A percentile compares a stretch with the other conserved stretches of the same genome.
Conservation (phyloP, 73 alveolate genomes). For the Paramecium sonneborni region DNA sequence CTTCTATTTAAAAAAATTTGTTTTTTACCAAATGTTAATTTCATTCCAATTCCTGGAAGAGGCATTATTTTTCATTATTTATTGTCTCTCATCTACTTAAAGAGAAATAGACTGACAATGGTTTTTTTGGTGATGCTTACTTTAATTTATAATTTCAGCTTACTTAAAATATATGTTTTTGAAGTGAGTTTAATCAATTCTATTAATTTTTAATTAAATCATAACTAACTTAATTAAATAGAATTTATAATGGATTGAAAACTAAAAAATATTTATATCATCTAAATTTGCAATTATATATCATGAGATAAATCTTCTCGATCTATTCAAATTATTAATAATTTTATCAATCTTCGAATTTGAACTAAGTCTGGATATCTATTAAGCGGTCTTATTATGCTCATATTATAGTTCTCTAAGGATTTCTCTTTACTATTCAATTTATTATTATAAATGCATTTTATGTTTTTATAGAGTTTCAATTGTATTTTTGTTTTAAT, state of each 20-base stretch:
- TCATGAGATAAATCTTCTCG: neutral
- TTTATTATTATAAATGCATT: neutral
- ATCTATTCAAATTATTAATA: neutral
- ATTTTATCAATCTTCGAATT: neutral
- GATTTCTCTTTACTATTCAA: neutral
- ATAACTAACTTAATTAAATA: neutral
- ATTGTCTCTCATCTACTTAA: neutral
- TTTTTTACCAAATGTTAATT: constrained; percentile 9
- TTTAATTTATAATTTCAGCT: no score
- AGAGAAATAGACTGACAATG: neutral
- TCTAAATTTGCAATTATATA: neutral
- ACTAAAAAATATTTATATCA: neutral
- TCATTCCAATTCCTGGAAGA: constrained; percentile 28
- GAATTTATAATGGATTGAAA: neutral
- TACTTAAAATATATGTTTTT: no score
- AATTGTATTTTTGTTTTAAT: neutral
- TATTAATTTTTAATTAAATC: no score
- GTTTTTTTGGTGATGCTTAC: neutral
- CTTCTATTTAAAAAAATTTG: neutral
- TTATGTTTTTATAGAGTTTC: neutral
- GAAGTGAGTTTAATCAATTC: no score
- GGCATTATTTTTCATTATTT: neutral
- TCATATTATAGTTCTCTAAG: neutral
- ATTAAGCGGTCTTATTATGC: neutral
- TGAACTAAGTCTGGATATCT: neutral